Evolutionary conservation across 2,329 filamentous ascomycete genomes (phyloP).

Genomic region (Emmonsiellopsis sp.): DNA sequence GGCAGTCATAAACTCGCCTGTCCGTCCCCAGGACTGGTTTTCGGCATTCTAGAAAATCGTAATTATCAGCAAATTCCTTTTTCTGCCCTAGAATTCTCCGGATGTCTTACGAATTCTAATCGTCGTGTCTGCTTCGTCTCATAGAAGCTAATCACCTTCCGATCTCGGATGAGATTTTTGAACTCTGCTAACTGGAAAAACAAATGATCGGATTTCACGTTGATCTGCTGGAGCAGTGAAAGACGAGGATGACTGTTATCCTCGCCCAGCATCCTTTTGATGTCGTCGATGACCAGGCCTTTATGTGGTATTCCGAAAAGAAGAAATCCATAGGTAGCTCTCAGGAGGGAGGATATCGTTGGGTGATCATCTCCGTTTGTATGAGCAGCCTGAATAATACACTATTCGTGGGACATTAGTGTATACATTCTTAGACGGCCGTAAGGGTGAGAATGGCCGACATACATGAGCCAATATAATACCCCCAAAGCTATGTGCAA

Average conservation of each 20-base stretch:
- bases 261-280: not conserved
- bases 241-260: not conserved
- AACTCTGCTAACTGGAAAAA: not conserved
- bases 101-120: not conserved
- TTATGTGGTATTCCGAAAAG: not conserved
- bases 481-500: conserved; percentile 11
- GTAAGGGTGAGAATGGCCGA: not conserved
- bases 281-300: not conserved
- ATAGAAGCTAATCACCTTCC: not conserved
- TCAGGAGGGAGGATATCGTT: not conserved
- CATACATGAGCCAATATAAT: conserved; percentile 6
- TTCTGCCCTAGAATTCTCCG: not conserved
- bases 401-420: not conserved
- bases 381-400: not conserved
- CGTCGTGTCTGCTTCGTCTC: not conserved
- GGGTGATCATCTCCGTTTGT: not conserved
- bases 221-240: not conserved
- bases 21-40: not conserved
- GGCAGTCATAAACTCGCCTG: not conserved
- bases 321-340: not conserved
- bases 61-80: not conserved
- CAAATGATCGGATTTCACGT: not conserved
- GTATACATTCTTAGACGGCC: not conserved
- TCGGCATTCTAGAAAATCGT: not conserved
- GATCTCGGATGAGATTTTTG: not conserved